Base-by-base conservation (phyloP, 768 basidiomycete species). In the Russula earlei region DNA sequence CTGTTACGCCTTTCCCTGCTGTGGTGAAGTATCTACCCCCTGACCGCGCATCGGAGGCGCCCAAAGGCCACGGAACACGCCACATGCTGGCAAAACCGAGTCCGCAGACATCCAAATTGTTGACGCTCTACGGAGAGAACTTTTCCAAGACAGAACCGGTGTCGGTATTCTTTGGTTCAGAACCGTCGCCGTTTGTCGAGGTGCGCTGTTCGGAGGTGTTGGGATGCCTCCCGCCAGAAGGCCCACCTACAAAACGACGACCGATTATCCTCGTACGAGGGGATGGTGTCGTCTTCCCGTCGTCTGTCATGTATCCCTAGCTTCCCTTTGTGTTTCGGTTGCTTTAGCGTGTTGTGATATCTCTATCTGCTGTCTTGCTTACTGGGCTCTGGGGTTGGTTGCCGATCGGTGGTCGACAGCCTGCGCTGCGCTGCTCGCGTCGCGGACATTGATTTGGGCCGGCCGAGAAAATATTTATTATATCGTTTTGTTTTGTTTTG, bases 21-120 rank as follows among this genome's bases (percentile, higher is more conserved):
- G 86, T 92, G 54, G 87, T 91, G 63, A 92, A 92, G 75, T 92
- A 91, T 71, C 83, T 92, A 42, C 89, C 89, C 33, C 89, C 89
- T 37, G 89, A 92, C 67, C 85, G 89, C 54, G 89, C 89, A 36
- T 79, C 86, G 6, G 89, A 91, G 69, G 83, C 77, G 14, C 87
- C 88, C 12, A 91, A 91, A 70, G 73, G 80, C 36, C 82, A 82
- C 63, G 82, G 84, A 67, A 69, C 79, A 51, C 81, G 86, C 29
- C 83, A 79, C 33, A 78, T 83, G 54, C 70, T 89, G 56, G 74
- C 85, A 41, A 87, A 91, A 69, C 85, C 87, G 24, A 87, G 83
- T 65, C 84, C 86, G 25, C 84, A 87, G 63, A 77, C 82, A 34
- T 78, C 80, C 24, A 86, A 90, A 72, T 82, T 89, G 81, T 70